These are phyloP conservation scores for Talaromyces adpressus DNA, from an alignment of 495 filamentous ascomycete species.

Conservation along the genomic window DNA sequence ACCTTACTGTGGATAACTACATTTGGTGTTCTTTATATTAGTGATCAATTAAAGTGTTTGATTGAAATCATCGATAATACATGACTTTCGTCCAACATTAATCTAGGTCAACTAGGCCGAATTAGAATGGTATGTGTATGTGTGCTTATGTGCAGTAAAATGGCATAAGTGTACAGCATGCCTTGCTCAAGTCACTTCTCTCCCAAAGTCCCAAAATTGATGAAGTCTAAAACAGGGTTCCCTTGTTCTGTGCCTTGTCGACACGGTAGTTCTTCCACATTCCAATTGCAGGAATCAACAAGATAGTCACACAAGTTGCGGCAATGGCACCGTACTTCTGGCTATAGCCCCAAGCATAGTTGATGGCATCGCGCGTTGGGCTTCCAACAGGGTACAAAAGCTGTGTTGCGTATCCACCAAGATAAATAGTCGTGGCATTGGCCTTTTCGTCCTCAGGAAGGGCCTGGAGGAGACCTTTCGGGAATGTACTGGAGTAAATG, in stretches of 20 bases:
- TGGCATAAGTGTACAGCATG: neutral
- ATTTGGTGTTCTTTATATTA: neutral
- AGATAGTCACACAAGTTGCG: conserved; percentile 31
- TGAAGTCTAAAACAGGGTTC: conserved; percentile 12
- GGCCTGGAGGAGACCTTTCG: conserved; percentile 35
- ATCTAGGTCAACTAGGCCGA: neutral
- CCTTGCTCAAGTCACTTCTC: neutral
- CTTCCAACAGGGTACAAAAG: conserved; percentile 46
- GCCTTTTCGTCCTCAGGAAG: conserved; percentile 37
- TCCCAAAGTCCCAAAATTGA: neutral
- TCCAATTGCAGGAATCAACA: conserved; percentile 30
- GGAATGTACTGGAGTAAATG: conserved; percentile 64
- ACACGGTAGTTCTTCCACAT: conserved; percentile 41
- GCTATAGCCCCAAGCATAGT: conserved; percentile 51
- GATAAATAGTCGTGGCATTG: conserved; percentile 39
- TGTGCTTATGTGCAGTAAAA: neutral
- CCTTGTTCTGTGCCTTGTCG: conserved; percentile 42
- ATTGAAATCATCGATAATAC: neutral
- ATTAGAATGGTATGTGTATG: neutral
- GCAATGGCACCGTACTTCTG: conserved; percentile 54
- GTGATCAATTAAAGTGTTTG: neutral
- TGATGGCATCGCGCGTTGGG: conserved; percentile 46
- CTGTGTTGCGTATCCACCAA: conserved; percentile 42
- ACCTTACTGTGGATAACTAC: neutral
- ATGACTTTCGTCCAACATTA: neutral